These are phyloP conservation scores for Mikania micrantha DNA, from an alignment of 129 eudicot species.

Conservation along the genomic window DNA sequence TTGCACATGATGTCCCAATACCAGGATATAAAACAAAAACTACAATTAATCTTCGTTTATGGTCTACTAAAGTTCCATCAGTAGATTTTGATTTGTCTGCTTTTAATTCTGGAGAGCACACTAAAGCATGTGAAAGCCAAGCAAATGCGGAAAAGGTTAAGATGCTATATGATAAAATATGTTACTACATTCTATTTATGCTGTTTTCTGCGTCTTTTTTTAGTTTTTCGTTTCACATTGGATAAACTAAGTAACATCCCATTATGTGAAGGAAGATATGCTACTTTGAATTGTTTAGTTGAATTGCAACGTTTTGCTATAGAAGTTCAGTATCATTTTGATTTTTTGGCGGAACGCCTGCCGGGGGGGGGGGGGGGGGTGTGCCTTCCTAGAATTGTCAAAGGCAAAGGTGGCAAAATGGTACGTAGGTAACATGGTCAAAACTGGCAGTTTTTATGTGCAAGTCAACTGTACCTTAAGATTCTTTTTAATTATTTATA, in stretches of 20 bases:
- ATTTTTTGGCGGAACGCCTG: no score
- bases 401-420: not conserved
- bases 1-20: constrained; percentile 90
- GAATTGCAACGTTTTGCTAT: not conserved
- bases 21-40: constrained; percentile 96
- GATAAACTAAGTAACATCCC: not conserved
- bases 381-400: not conserved
- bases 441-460: not conserved
- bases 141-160: constrained; percentile 88
- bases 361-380: not conserved
- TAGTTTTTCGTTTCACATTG: not conserved
- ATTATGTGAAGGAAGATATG: not conserved
- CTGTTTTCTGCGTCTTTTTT: not conserved
- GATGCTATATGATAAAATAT: constrained; percentile 1
- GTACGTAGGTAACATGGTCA: not conserved
- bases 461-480: not conserved
- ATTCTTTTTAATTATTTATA: not conserved
- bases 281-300: not conserved
- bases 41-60: constrained; percentile 80
- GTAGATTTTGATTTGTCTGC: constrained; percentile 60
- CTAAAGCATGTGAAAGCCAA: constrained; percentile 76
- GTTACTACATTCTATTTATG: not conserved
- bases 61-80: constrained; percentile 82
- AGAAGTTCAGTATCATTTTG: not conserved
- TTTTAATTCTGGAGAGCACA: constrained; percentile 90